Conservation (phyloP, 2,329 filamentous ascomycete genomes). For the Trichoderma afroharzianum region DNA sequence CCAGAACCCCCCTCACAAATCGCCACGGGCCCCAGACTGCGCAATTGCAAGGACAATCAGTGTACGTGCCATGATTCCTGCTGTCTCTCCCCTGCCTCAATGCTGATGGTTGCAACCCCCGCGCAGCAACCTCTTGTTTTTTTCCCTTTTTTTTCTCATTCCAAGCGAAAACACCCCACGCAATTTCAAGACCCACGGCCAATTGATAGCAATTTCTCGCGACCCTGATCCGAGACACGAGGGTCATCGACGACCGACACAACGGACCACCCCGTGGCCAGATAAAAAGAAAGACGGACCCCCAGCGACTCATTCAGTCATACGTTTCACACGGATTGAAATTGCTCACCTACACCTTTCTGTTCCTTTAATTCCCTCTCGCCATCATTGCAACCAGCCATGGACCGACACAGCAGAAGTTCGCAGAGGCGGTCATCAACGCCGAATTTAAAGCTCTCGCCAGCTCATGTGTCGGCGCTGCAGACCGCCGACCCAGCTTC, state of each 20-base stretch:
- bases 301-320: constrained; percentile 15
- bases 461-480: constrained; percentile 25
- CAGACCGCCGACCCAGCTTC: constrained; percentile 40
- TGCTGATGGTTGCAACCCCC: constrained; percentile 15
- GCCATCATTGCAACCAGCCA: neutral
- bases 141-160: constrained; percentile 3
- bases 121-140: constrained; percentile 15
- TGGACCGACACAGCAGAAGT: constrained; percentile 26
- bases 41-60: neutral
- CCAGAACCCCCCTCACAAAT: neutral
- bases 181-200: constrained; percentile 8
- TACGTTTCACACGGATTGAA: constrained; percentile 16
- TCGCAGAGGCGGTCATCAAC: constrained; percentile 38
- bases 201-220: constrained; percentile 15
- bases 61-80: neutral
- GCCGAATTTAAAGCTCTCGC: constrained; percentile 38
- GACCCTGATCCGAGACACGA: constrained; percentile 17
- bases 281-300: constrained; percentile 11
- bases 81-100: constrained; percentile 7
- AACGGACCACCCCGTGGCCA: constrained; percentile 15
- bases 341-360: neutral
- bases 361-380: neutral
- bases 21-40: neutral
- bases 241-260: constrained; percentile 8
- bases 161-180: constrained; percentile 15